Conservation (phyloP, 495 filamentous ascomycete genomes). For the Penicillium desertorum region DNA sequence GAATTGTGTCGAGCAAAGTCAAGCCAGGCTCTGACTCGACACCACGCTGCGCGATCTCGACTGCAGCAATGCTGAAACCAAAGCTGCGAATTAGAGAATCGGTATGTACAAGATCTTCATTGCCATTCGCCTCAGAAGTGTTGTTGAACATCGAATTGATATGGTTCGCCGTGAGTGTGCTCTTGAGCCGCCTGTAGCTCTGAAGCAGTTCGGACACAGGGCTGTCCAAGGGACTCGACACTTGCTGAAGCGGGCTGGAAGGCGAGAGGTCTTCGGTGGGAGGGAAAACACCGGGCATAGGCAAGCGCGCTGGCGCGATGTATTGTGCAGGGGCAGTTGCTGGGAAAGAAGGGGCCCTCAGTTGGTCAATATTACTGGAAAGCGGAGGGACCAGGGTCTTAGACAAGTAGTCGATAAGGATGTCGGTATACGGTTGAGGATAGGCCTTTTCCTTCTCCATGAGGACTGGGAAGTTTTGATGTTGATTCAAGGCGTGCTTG, state of each 20-base stretch:
- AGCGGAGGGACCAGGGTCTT: slow-evolving; percentile 61
- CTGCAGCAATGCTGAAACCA: slow-evolving; percentile 83
- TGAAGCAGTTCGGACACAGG: slow-evolving; percentile 69
- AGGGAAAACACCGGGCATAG: slow-evolving; percentile 52
- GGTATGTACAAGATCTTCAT: slow-evolving; percentile 57
- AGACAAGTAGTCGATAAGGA: slow-evolving; percentile 64
- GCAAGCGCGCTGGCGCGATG: slow-evolving; percentile 33
- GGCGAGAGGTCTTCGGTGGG: slow-evolving; percentile 34
- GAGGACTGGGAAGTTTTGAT: slow-evolving; percentile 38
- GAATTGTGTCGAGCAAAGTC: slow-evolving; percentile 81
- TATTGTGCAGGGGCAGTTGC: slow-evolving; percentile 28
- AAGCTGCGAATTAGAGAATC: slow-evolving; percentile 72
- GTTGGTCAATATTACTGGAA: slow-evolving; percentile 55
- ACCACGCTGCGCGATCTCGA: slow-evolving; percentile 91
- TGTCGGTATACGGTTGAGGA: slow-evolving; percentile 49
- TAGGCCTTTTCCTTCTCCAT: slow-evolving; percentile 42
- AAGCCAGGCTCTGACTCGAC: slow-evolving; percentile 70
- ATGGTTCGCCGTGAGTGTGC: slow-evolving; percentile 72
- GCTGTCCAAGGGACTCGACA: slow-evolving; percentile 37
- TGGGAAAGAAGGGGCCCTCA: slow-evolving; percentile 35
- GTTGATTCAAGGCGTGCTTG: slow-evolving; percentile 34
- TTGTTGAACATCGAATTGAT: slow-evolving; percentile 54
- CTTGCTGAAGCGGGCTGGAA: slow-evolving; percentile 37
- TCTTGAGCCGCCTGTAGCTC: slow-evolving; percentile 76
- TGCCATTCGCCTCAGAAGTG: slow-evolving; percentile 35